These are phyloP conservation scores for Talaromyces sp. DNA, from an alignment of 2,329 filamentous ascomycete species.

Conservation along the genomic window DNA sequence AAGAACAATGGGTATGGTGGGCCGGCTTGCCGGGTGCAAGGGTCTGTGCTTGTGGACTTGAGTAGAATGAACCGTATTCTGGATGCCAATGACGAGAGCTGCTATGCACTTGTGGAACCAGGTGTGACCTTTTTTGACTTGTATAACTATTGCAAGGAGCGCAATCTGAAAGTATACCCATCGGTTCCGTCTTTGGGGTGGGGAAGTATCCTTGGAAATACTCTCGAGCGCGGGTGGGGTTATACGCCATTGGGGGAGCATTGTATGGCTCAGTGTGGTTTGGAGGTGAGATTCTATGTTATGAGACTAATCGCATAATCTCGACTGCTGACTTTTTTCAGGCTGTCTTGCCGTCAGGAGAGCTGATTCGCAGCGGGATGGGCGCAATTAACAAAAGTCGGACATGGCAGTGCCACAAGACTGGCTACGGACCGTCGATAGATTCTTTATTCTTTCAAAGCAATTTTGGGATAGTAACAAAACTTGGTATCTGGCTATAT, in stretches of 20 bases:
- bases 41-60: slow-evolving; percentile 52
- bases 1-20: slow-evolving; percentile 57
- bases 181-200: background rate
- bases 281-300: too few species aligned
- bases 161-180: background rate
- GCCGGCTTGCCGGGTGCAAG: slow-evolving; percentile 49
- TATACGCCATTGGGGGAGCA: slow-evolving; percentile 46
- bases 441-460: too few species aligned
- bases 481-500: too few species aligned
- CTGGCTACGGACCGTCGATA: too few species aligned
- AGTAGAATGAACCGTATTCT: slow-evolving; percentile 46
- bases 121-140: slow-evolving; percentile 3
- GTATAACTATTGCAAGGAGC: background rate
- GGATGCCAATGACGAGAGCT: background rate
- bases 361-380: too few species aligned
- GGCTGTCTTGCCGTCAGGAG: too few species aligned
- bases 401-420: too few species aligned
- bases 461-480: too few species aligned
- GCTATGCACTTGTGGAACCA: slow-evolving; percentile 3
- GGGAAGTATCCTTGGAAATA: slow-evolving; percentile 52
- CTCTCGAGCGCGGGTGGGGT: slow-evolving; percentile 50
- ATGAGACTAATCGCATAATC: too few species aligned
- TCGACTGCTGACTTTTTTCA: too few species aligned
- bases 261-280: too few species aligned
- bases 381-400: too few species aligned